Evolutionary conservation across 1,284 basidiomycete genomes (phyloP).

Genomic region (Mycocalia duriaeana): DNA sequence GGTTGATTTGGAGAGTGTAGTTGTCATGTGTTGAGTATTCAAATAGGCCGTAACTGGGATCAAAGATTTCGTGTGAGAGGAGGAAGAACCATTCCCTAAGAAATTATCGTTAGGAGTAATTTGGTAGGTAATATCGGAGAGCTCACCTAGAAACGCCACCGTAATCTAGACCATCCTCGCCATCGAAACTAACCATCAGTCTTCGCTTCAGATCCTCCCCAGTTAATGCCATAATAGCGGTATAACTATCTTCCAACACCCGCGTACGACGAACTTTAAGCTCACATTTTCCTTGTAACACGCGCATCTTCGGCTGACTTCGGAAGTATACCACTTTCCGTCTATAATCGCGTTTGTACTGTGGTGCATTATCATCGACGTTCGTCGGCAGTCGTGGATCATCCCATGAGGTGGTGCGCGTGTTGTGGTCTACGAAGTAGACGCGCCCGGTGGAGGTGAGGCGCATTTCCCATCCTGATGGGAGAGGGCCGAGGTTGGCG

Average conservation of each 20-base stretch:
- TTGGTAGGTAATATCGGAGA: neutral
- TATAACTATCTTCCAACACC: slow-evolving; percentile 95
- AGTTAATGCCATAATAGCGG: slow-evolving; percentile 91
- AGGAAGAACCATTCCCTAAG: slow-evolving; percentile 99
- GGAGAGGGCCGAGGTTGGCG: slow-evolving; percentile 89
- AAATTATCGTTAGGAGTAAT: too few relatives aligned
- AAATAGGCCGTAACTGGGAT: slow-evolving; percentile 99
- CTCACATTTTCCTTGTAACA: slow-evolving; percentile 90
- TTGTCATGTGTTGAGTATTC: slow-evolving; percentile 99
- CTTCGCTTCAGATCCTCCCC: slow-evolving; percentile 95
- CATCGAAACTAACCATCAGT: slow-evolving; percentile 98
- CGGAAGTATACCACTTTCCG: slow-evolving; percentile 99
- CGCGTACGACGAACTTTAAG: slow-evolving; percentile 91
- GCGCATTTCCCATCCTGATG: slow-evolving; percentile 97
- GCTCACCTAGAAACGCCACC: slow-evolving; percentile 90
- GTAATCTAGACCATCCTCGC: slow-evolving; percentile 97
- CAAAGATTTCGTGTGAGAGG: slow-evolving; percentile 96
- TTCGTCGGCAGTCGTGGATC: slow-evolving; percentile 83
- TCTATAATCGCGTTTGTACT: slow-evolving; percentile 99
- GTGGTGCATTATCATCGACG: slow-evolving; percentile 92
- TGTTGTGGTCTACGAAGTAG: slow-evolving; percentile 97
- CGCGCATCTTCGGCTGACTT: slow-evolving; percentile 91
- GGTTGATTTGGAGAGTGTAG: slow-evolving; percentile 98
- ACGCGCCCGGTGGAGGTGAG: slow-evolving; percentile 89
- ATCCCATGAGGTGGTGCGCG: slow-evolving; percentile 94